Conservation (phyloP, 345 rosid species). For the Pistacia vera region DNA sequence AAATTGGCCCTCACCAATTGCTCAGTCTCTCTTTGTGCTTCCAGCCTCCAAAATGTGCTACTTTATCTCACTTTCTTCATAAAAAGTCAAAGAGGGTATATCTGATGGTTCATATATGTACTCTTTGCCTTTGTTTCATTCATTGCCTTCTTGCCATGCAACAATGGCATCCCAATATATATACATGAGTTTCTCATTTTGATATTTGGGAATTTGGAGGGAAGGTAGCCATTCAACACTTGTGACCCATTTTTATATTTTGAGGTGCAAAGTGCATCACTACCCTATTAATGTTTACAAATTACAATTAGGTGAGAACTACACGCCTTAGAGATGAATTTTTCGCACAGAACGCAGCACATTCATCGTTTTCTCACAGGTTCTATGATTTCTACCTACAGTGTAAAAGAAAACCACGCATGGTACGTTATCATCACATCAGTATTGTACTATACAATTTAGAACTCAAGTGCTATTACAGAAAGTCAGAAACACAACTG, state of each 20-base stretch:
- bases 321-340: slow-evolving; percentile 66
- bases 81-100: too few species aligned
- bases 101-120: too few species aligned
- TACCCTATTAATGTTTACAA: too few species aligned
- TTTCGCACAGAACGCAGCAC: slow-evolving; percentile 82
- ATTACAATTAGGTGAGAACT: slow-evolving; percentile 19
- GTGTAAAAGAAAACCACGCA: not conserved
- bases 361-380: slow-evolving; percentile 85
- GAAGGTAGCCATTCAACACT: not conserved
- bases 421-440: too few species aligned
- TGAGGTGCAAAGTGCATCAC: too few species aligned
- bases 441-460: too few species aligned
- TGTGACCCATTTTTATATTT: too few species aligned
- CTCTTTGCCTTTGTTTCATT: slow-evolving; percentile 51
- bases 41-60: slow-evolving; percentile 66
- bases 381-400: slow-evolving; percentile 71
- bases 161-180: too few species aligned
- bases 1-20: slow-evolving; percentile 72
- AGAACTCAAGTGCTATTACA: too few species aligned
- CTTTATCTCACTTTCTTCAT: slow-evolving; percentile 67
- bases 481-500: slow-evolving; percentile 13
- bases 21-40: slow-evolving; percentile 88
- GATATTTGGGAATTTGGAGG: not conserved
- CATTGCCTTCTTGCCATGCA: slow-evolving; percentile 17
- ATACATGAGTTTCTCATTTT: not conserved